Evolutionary conservation across 1,139 yeast genomes (phyloP).

Genomic region (Scheffersomyces illinoinensis): DNA sequence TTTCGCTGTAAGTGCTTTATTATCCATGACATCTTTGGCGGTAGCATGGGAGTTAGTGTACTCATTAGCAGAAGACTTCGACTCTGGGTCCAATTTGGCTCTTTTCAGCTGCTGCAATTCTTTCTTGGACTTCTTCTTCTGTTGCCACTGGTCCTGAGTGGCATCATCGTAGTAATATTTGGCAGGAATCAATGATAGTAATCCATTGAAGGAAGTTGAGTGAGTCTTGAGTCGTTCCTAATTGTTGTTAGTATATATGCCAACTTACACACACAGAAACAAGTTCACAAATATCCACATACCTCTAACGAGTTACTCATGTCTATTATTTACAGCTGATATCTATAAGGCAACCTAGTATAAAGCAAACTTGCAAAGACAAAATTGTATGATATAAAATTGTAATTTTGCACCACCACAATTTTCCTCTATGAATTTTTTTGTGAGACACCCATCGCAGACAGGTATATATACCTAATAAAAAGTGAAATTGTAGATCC

Average conservation of each 20-base stretch:
- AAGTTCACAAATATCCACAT: constrained; percentile 22
- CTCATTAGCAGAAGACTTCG: constrained; percentile 45
- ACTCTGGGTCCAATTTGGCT: constrained; percentile 75
- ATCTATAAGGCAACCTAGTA: neutral
- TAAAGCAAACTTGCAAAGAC: neutral
- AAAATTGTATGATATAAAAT: no score
- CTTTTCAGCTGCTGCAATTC: constrained; percentile 63
- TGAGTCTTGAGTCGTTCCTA: constrained; percentile 83
- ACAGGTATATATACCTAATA: no score
- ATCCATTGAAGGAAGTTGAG: constrained; percentile 86
- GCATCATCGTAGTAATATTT: constrained; percentile 84
- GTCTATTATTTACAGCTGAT: constrained; percentile 1
- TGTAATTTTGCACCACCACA: neutral
- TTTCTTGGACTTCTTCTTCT: constrained; percentile 70
- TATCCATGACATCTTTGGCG: constrained; percentile 68
- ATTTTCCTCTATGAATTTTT: neutral
- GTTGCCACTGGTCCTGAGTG: constrained; percentile 85
- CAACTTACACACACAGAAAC: neutral
- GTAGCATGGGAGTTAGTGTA: constrained; percentile 43
- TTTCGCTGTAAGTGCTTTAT: constrained; percentile 56
- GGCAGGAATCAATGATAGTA: constrained; percentile 89
- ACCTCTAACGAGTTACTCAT: constrained; percentile 55
- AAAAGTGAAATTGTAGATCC: neutral
- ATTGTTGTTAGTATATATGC: constrained; percentile 26
- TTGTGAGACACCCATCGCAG: neutral